Conservation (phyloP, 805 yeast genomes). For the Yamadazyma endophytica region DNA sequence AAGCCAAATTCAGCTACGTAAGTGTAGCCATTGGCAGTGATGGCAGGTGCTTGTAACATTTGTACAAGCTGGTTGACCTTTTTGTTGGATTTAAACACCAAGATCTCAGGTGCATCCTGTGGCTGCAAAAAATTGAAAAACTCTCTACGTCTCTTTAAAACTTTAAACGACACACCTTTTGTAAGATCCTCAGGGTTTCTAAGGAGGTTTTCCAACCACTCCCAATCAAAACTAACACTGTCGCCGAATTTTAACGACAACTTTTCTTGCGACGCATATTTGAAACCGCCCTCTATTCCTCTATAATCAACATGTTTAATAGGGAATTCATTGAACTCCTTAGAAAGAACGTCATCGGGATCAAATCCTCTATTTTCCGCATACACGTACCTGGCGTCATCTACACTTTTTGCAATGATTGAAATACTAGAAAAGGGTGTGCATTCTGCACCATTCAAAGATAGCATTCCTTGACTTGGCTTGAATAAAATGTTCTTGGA, state of each 20-base stretch:
- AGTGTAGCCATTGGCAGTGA: neutral
- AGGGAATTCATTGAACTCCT: slow-evolving; percentile 5
- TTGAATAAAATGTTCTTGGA: neutral
- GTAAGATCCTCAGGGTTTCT: slow-evolving; percentile 1
- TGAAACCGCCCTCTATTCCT: slow-evolving; percentile 3
- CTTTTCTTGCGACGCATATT: slow-evolving; percentile 1
- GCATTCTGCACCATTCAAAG: slow-evolving; percentile 2
- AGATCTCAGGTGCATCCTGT: slow-evolving; percentile 4
- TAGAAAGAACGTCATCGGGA: slow-evolving; percentile 4
- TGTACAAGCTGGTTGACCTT: neutral
- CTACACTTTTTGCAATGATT: slow-evolving; percentile 1
- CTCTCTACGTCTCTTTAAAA: slow-evolving; percentile 1
- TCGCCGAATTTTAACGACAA: neutral
- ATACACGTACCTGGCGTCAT: slow-evolving; percentile 1
- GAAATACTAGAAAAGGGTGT: slow-evolving; percentile 3
- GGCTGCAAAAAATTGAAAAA: slow-evolving; percentile 6
- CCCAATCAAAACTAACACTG: slow-evolving; percentile 3
- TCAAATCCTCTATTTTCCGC: slow-evolving; percentile 5
- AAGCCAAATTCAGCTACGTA: slow-evolving; percentile 5
- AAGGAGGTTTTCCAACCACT: neutral
- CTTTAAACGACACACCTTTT: slow-evolving; percentile 1
- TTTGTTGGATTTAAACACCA: neutral
- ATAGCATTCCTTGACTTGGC: slow-evolving; percentile 6
- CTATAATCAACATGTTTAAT: slow-evolving; percentile 7
- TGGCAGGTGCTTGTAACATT: slow-evolving; percentile 3